phyloP scores from a whole-genome alignment of 306 rosid genomes.

The Pterocarpus santalinus region DNA sequence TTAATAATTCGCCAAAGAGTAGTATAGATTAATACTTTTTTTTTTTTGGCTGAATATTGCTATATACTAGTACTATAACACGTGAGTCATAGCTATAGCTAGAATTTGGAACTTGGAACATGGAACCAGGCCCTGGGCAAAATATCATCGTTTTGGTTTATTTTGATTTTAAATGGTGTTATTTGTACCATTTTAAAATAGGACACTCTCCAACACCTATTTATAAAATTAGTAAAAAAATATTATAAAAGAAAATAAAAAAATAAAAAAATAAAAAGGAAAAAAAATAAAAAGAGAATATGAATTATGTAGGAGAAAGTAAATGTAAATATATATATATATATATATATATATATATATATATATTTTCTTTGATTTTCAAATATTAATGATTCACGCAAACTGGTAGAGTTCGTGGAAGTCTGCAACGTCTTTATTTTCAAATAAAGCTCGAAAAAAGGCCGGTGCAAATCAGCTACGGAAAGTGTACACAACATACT shows the following conservation, averaged over 20 bases:
- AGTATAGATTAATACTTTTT: background rate
- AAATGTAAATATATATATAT: no score
- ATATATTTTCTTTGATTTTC: no score
- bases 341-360: no score
- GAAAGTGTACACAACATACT: conserved; percentile 39
- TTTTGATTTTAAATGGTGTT: background rate
- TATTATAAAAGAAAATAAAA: no score
- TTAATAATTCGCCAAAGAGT: background rate
- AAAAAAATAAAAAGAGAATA: no score
- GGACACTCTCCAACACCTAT: no score
- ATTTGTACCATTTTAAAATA: no score
- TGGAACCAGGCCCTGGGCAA: background rate
- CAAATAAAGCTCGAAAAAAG: conserved; percentile 17
- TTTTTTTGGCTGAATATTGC: background rate
- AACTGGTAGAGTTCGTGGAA: background rate
- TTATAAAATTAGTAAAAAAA: no score
- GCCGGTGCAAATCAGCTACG: conserved; percentile 6
- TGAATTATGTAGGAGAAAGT: no score
- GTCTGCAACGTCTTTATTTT: background rate
- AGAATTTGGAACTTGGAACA: background rate
- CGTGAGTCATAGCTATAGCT: background rate
- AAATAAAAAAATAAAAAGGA: no score
- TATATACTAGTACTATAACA: background rate
- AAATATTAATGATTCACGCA: background rate
- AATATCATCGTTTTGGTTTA: background rate